Percentiles rank a stretch among this genome's conserved stretches.
phyloP scores from a whole-genome alignment of 768 basidiomycete genomes.

The Pleurotus salmoneostramineus region DNA sequence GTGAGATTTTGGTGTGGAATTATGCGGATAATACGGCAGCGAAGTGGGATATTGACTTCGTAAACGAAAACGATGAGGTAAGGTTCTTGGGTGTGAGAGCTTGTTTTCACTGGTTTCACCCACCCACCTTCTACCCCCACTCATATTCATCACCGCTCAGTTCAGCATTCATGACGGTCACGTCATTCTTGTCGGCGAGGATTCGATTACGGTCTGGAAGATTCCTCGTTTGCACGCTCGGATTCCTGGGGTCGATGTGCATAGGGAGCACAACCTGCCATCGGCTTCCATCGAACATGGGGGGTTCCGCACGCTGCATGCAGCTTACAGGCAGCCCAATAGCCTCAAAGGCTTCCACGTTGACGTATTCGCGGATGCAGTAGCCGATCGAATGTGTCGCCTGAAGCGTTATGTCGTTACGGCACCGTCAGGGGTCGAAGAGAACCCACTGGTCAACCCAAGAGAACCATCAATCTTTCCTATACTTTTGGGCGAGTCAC shows the following conservation, averaged over 20 bases:
- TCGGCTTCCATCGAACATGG: not conserved
- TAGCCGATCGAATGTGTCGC: not conserved
- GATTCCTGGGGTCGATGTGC: conserved; percentile 4
- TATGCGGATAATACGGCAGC: conserved; percentile 5
- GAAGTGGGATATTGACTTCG: conserved; percentile 3
- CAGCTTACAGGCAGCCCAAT: not conserved
- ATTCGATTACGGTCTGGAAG: conserved; percentile 3
- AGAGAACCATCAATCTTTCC: conserved; percentile 2
- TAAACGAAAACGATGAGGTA: conserved; percentile 2
- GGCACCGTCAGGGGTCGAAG: not conserved
- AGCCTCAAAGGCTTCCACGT: not conserved
- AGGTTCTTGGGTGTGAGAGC: conserved; percentile 4
- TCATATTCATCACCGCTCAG: not conserved
- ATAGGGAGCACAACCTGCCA: not conserved
- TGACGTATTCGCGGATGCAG: not conserved
- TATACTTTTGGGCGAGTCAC: conserved; percentile 1
- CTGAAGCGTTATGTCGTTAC: not conserved
- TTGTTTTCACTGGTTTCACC: not conserved
- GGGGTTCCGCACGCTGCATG: not conserved
- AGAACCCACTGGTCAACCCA: not conserved
- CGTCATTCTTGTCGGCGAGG: not conserved
- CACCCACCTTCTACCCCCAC: not conserved
- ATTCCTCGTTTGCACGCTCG: not conserved
- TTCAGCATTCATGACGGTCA: not conserved
- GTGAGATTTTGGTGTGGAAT: conserved; percentile 7